Percentiles rank a stretch among this genome's conserved stretches.
phyloP scores from a whole-genome alignment of 768 basidiomycete species.

The Trametes cubensis region DNA sequence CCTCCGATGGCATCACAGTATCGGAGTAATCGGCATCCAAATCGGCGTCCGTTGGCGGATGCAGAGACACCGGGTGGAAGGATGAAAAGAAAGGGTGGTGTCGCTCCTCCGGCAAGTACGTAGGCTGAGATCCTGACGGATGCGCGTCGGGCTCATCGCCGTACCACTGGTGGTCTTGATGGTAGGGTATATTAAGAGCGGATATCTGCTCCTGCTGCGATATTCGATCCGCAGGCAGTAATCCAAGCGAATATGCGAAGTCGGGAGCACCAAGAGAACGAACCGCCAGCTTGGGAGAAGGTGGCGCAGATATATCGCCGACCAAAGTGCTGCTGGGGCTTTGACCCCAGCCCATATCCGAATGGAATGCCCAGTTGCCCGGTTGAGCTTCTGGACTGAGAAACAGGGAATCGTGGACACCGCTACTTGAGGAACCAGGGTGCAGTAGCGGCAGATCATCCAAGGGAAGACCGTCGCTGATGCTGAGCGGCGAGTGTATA shows the following conservation, averaged over 20 bases:
- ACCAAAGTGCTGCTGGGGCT: constrained; percentile 20
- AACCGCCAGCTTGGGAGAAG: constrained; percentile 17
- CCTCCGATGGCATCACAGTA: constrained; percentile 26
- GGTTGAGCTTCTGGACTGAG: neutral
- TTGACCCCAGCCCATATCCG: constrained; percentile 22
- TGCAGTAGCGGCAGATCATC: constrained; percentile 16
- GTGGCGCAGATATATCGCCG: constrained; percentile 12
- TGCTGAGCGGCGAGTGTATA: constrained; percentile 23
- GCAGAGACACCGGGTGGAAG: constrained; percentile 8
- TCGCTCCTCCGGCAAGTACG: constrained; percentile 6
- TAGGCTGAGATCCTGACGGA: neutral
- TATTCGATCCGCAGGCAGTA: neutral
- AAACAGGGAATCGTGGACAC: constrained; percentile 8
- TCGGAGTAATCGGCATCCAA: constrained; percentile 25
- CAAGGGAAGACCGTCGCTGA: constrained; percentile 15
- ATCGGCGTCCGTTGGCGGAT: constrained; percentile 16
- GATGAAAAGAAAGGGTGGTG: constrained; percentile 11
- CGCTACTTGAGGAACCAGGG: neutral
- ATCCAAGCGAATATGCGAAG: constrained; percentile 18
- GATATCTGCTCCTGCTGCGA: constrained; percentile 13
- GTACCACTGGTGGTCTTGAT: constrained; percentile 4
- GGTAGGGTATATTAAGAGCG: constrained; percentile 15
- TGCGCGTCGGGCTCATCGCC: neutral
- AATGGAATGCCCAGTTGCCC: constrained; percentile 7
- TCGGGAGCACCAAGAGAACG: constrained; percentile 15